These are phyloP conservation scores for Coemansia sp. DNA, from an alignment of 192 early-diverging fungal species.

Conservation along the genomic window DNA sequence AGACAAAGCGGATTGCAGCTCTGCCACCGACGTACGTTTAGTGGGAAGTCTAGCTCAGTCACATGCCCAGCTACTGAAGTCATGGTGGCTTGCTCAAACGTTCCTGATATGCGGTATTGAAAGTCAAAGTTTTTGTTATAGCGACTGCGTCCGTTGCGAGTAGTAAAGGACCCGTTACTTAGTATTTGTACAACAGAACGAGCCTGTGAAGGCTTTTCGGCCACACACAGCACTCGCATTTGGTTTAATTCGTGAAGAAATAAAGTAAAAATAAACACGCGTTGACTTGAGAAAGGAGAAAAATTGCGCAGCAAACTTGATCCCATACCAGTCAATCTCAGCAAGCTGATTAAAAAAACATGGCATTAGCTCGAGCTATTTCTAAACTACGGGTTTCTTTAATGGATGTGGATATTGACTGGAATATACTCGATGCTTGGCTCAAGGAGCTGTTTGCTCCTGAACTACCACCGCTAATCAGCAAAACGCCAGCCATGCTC, in stretches of 20 bases:
- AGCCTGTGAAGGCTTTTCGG: constrained; percentile 90
- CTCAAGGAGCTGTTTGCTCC: constrained; percentile 35
- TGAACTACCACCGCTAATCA: constrained; percentile 18
- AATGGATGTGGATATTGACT: constrained; percentile 3
- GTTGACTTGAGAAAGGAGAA: constrained; percentile 5
- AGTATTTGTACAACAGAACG: constrained; percentile 79
- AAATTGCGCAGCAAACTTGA: constrained; percentile 13
- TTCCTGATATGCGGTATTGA: constrained; percentile 56
- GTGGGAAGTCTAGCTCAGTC: constrained; percentile 64
- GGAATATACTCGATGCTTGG: constrained; percentile 29
- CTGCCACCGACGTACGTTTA: constrained; percentile 62
- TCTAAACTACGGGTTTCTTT: too few relatives aligned
- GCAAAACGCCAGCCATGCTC: constrained; percentile 12
- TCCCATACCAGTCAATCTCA: neutral
- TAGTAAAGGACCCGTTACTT: constrained; percentile 50
- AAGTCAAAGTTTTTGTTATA: constrained; percentile 86
- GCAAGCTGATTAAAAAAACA: neutral
- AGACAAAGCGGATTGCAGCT: constrained; percentile 56
- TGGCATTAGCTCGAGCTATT: too few relatives aligned
- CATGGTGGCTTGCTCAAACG: constrained; percentile 67
- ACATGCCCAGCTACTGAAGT: constrained; percentile 85
- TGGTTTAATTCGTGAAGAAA: neutral
- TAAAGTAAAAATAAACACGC: neutral
- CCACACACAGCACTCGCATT: constrained; percentile 90
- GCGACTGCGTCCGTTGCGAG: constrained; percentile 40